phyloP scores from a whole-genome alignment of 805 yeast genomes.

The Zygosaccharomyces rouxii region DNA sequence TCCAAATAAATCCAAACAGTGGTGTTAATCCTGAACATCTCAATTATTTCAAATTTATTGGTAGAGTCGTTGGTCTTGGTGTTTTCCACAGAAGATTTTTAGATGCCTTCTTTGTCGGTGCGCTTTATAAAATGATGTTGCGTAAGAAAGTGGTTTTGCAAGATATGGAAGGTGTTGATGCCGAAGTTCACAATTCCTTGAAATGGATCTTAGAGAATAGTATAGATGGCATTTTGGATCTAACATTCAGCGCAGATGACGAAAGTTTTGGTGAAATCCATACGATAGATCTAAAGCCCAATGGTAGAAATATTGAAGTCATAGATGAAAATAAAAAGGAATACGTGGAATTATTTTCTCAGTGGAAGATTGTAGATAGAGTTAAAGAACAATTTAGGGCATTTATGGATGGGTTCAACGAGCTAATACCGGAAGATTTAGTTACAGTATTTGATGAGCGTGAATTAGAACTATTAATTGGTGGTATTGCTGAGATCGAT shows the following conservation, averaged over 20 bases:
- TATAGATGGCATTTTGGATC: constrained; percentile 79
- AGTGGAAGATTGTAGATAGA: constrained; percentile 91
- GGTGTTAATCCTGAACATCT: constrained; percentile 97
- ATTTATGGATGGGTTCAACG: constrained; percentile 95
- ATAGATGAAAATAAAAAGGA: constrained; percentile 93
- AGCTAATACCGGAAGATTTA: constrained; percentile 92
- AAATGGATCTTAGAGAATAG: constrained; percentile 96
- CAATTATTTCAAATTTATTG: constrained; percentile 96
- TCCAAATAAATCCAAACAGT: constrained; percentile 96
- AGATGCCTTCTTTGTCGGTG: constrained; percentile 98
- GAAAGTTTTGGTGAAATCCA: constrained; percentile 93
- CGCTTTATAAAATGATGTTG: constrained; percentile 95
- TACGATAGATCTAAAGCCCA: constrained; percentile 82
- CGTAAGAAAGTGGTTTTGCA: constrained; percentile 90
- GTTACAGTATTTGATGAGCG: constrained; percentile 97
- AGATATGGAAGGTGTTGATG: constrained; percentile 98
- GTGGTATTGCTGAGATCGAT: constrained; percentile 97
- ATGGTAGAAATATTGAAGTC: constrained; percentile 85
- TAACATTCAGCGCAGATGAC: constrained; percentile 85
- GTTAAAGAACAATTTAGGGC: constrained; percentile 96
- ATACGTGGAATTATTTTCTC: constrained; percentile 89
- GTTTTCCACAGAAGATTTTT: constrained; percentile 96
- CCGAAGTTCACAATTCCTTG: constrained; percentile 89
- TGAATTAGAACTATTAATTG: constrained; percentile 92
- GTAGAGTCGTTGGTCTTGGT: constrained; percentile 96